Evolutionary conservation across 495 filamentous ascomycete species (phyloP).

Genomic region (Penicillium pancosmium): DNA sequence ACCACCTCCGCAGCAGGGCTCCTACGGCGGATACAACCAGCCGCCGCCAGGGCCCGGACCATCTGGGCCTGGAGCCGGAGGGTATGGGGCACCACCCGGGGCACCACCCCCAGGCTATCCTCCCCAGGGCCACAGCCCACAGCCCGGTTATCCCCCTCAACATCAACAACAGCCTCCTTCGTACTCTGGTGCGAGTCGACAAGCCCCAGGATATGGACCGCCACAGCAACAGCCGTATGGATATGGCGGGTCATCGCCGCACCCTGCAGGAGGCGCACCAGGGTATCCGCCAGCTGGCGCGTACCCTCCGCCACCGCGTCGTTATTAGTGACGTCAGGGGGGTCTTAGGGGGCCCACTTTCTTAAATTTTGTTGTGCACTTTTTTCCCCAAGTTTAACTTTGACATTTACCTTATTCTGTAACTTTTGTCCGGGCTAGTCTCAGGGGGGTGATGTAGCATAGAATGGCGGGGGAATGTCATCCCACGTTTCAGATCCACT

Average conservation of each 20-base stretch:
- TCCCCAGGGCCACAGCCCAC: slow-evolving; percentile 14
- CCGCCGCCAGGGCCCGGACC: slow-evolving; percentile 20
- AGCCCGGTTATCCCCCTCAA: slow-evolving; percentile 20
- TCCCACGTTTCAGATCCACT: not conserved
- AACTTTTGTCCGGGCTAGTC: not conserved
- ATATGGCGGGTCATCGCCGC: slow-evolving; percentile 25
- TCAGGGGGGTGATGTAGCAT: not conserved
- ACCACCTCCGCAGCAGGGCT: slow-evolving; percentile 28
- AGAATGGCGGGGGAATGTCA: not conserved
- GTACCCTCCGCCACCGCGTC: slow-evolving; percentile 37
- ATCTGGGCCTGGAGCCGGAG: slow-evolving; percentile 14
- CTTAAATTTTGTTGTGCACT: not conserved
- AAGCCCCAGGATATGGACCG: slow-evolving; percentile 27
- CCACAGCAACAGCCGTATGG: slow-evolving; percentile 20
- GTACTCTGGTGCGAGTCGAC: slow-evolving; percentile 13
- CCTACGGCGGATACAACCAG: slow-evolving; percentile 40
- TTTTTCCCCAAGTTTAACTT: not conserved
- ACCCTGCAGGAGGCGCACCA: slow-evolving; percentile 11
- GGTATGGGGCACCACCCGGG: slow-evolving; percentile 11
- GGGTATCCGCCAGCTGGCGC: slow-evolving; percentile 28
- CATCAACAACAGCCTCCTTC: slow-evolving; percentile 18
- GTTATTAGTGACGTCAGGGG: slow-evolving; percentile 29
- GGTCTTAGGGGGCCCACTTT: not conserved
- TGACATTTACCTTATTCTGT: not conserved
- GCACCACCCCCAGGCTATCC: slow-evolving; percentile 26